Conservation (phyloP, 2,329 filamentous ascomycete genomes). For the Fusarium sp. region DNA sequence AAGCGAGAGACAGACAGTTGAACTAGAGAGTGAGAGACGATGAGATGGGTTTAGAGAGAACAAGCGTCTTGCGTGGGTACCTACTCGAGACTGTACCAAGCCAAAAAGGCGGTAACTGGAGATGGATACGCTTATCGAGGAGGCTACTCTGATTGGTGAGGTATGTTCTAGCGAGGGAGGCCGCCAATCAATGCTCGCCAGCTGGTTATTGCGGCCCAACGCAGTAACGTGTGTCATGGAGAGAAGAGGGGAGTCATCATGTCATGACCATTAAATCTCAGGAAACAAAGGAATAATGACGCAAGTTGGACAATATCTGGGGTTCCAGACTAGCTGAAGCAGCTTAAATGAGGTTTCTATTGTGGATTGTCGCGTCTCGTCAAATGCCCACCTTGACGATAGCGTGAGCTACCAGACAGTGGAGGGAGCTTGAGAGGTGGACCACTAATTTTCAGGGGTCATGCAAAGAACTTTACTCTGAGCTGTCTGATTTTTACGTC, state of each 20-base stretch:
- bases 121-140: conserved; percentile 29
- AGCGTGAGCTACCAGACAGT: neutral
- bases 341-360: neutral
- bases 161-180: neutral
- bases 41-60: conserved; percentile 2
- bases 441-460: neutral
- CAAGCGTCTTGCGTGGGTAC: conserved; percentile 11
- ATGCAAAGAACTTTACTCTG: neutral
- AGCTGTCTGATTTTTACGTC: neutral
- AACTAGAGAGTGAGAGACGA: conserved; percentile 4
- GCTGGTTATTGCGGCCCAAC: conserved; percentile 37
- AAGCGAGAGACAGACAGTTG: neutral
- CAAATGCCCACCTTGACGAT: neutral
- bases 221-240: conserved; percentile 21
- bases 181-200: conserved; percentile 25
- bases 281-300: neutral
- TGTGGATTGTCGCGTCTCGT: conserved; percentile 1
- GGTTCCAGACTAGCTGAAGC: neutral
- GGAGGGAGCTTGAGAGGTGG: conserved; percentile 7
- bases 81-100: neutral
- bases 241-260: conserved; percentile 14
- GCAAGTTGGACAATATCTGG: neutral
- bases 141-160: neutral
- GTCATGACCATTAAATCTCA: neutral
- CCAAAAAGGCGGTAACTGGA: conserved; percentile 35